phyloP scores from a whole-genome alignment of 2,329 filamentous ascomycete species.

The Sclerotinia minor region DNA sequence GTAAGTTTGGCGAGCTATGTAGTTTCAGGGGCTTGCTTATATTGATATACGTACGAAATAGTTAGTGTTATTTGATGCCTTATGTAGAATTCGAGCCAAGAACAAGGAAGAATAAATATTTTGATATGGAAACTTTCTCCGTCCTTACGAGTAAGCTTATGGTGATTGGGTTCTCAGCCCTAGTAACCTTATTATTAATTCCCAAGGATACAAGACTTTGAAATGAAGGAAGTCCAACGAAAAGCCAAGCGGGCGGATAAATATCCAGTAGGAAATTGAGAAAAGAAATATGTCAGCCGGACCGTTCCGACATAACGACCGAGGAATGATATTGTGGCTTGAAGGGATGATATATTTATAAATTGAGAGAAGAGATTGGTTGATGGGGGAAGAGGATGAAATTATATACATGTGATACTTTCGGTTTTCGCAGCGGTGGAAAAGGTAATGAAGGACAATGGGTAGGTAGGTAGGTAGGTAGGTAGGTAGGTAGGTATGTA shows the following conservation, averaged over 20 bases:
- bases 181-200: too few species aligned
- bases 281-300: conserved; percentile 19
- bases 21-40: neutral
- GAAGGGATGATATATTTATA: neutral
- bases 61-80: neutral
- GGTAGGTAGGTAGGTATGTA: too few species aligned
- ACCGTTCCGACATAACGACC: conserved; percentile 21
- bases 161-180: neutral
- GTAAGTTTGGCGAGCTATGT: neutral
- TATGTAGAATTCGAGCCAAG: neutral
- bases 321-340: conserved; percentile 10
- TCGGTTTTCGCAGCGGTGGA: neutral
- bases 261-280: conserved; percentile 1
- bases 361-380: neutral
- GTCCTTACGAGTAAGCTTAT: too few species aligned
- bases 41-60: neutral
- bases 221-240: neutral
- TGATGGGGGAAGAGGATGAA: neutral
- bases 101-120: too few species aligned
- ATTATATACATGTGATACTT: conserved; percentile 5
- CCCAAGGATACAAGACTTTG: too few species aligned
- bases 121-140: neutral
- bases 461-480: too few species aligned
- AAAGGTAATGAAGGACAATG: neutral
- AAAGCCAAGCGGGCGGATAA: neutral